phyloP scores from a whole-genome alignment of 129 eudicot genomes.

The Daucus carota region DH1_v3.0 NC_030389.2:7824001-7824500 shows the following conservation, averaged over 20 bases:
- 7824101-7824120: not conserved
- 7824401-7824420: too few relatives aligned
- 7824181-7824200: conserved; percentile 16
- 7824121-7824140: not conserved
- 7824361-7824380: not conserved
- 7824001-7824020: not conserved
- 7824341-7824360: not conserved
- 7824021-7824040: not conserved
- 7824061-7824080: not conserved
- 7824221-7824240: conserved; percentile 23
- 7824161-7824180: conserved; percentile 12
- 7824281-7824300: not conserved
- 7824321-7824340: not conserved
- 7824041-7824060: conserved; percentile 3
- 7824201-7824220: conserved; percentile 10
- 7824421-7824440: too few relatives aligned
- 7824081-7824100: not conserved
- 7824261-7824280: conserved; percentile 13
- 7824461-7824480: too few relatives aligned
- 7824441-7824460: too few relatives aligned
- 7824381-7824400: too few relatives aligned
- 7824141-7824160: not conserved
- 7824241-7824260: conserved; percentile 14
- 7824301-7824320: not conserved
- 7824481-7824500: too few relatives aligned